Evolutionary conservation across 495 filamentous ascomycete genomes (phyloP), one percentile per base, ranked within the genome.

Genomic region (Tuber melanosporum): DNA sequence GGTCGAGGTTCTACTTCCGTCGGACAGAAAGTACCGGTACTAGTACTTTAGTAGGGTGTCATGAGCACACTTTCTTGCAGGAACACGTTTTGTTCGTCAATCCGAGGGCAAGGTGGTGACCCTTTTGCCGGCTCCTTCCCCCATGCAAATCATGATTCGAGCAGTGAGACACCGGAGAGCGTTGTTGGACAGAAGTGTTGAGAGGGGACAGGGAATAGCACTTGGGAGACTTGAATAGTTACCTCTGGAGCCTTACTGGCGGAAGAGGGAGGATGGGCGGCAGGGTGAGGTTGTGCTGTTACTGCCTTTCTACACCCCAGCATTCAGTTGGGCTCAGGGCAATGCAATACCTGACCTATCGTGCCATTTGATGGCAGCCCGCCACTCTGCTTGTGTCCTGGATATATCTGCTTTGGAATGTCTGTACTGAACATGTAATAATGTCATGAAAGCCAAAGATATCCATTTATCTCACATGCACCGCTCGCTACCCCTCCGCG

Each of bases 261-360:
- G 57, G 57, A 66, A 66, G 57, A 66, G 57, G 57, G n/a, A 66
- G 26, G 2, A 32, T 66, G 14, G 57, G 26, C n/a, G 57, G 57
- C 12, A 66, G 57, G 57, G 10, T 66, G 57, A 66, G 57, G 32
- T 66, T 66, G 12, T 32, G 22, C 26, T 66, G 57, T 66, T 66
- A 66, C 57, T 66, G 57, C 57, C 57, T 66, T 66, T 66, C 32
- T 66, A 32, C 57, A n/a, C 57, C 32, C 57, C 57, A n/a, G 57
- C 12, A 32, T 32, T 3, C 57, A 66, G 26, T 66, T 15, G 32
- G 10, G 32, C 8, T 3, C n/a, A 66, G n/a, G 2, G 57, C n/a
- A 66, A n/a, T 66, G 26, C 57, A 66, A n/a, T 62, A 6, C 12
- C n/a, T 32, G 26, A 7, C 26, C 57, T 66, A 57, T 57, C 49